Conservation (phyloP, 1,139 yeast genomes). For the Hanseniaspora sp. region DNA sequence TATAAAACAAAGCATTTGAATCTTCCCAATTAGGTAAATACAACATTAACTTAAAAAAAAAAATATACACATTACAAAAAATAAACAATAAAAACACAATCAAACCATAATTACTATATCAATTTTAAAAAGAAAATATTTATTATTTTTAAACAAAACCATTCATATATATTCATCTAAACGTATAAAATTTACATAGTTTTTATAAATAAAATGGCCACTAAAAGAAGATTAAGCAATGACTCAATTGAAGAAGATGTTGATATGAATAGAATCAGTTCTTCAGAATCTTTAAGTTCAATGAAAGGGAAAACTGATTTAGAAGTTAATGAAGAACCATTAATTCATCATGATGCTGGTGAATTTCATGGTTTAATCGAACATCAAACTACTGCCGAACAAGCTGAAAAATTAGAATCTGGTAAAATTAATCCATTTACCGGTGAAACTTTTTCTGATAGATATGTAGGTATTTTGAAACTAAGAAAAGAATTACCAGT, state of each 20-base stretch:
- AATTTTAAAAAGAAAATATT: too few species aligned
- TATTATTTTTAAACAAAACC: background rate
- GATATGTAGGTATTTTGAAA: conserved; percentile 66
- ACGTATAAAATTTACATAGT: background rate
- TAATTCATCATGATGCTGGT: conserved; percentile 38
- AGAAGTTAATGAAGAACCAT: conserved; percentile 22
- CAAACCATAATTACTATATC: too few species aligned
- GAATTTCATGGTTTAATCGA: conserved; percentile 47
- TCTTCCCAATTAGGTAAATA: background rate
- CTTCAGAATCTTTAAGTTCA: conserved; percentile 15
- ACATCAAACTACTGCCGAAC: conserved; percentile 62
- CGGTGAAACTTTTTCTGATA: conserved; percentile 46
- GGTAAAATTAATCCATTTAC: conserved; percentile 69
- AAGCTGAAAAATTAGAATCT: conserved; percentile 56
- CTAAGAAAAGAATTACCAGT: conserved; percentile 83
- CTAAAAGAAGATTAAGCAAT: conserved; percentile 15
- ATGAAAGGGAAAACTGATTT: conserved; percentile 15
- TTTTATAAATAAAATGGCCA: conserved; percentile 3
- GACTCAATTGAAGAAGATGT: conserved; percentile 7
- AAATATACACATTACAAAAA: too few species aligned
- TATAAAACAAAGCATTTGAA: background rate
- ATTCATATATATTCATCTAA: background rate
- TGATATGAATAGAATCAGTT: background rate
- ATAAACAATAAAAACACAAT: too few species aligned
- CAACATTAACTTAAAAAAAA: background rate